Evolutionary conservation across 257 asterid genomes (phyloP), one percentile per base, ranked within the genome.

Genomic region (Petunia axillaris): DNA sequence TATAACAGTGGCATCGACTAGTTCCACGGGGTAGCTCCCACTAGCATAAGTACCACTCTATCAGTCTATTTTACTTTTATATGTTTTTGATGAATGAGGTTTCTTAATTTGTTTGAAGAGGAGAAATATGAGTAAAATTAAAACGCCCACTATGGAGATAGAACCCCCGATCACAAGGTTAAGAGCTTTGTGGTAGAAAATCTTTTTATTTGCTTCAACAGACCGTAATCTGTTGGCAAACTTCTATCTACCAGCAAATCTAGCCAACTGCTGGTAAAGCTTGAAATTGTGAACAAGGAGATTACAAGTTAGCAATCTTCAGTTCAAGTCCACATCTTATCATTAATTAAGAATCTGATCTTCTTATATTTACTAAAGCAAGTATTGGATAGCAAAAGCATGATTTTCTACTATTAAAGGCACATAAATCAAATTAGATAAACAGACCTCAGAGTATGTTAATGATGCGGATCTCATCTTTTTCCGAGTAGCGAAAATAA

Each of bases 391-490:
- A 4, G 13, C 0, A 50, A n/a, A 70, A 5, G 5, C 59, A 73
- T 50, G 36, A 11, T 44, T 35, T 50, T 73, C 6, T 50, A 58
- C 37, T 11, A 50, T 62, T 73, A 35, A 50, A 73, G 46, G 6
- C 7, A 6, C 2, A 8, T 58, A 73, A 73, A 36, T 73, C 62
- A 50, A 35, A 16, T 14, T 10, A 11, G 14, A 35, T 35, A 36
- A 73, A 41, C 84, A 70, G 5, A 95, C 99, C 99, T 95, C 99
- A 15, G 99, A 95, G 77, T 93, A 95, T 59, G 99, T 93, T 86
- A 95, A 75, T 0, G 99, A 93, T 2, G 97, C 95, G 66, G 97
- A 91, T 89, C 90, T 91, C 6, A 66, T n/a, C 66, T 87, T 95
- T 77, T 95, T 95, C 86, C 97, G 84, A 88, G 86, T 85, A 83